A percentile compares a stretch with the other conserved stretches of the same genome.
Conservation (phyloP, 179 eudicot species). For the Nepenthes alata region DNA sequence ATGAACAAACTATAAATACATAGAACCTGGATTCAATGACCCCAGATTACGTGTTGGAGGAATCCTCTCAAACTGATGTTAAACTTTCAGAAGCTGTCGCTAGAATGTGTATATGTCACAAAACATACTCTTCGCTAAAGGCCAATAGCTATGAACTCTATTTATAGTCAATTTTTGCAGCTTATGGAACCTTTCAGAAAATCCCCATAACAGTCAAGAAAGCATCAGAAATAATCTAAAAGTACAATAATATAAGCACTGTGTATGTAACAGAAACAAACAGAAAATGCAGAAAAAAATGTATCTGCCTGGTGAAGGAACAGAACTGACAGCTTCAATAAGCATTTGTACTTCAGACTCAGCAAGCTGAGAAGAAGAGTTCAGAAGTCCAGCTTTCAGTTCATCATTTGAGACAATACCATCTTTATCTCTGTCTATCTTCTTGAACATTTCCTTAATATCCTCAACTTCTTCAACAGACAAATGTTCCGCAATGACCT, state of each 20-base stretch:
- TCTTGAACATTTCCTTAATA: conserved; percentile 64
- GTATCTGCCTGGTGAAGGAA: not conserved
- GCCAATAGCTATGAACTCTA: too few relatives aligned
- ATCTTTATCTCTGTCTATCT: conserved; percentile 68
- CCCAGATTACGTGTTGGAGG: too few relatives aligned
- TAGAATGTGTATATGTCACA: too few relatives aligned
- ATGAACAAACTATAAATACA: too few relatives aligned
- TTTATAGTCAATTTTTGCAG: too few relatives aligned
- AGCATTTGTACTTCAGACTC: conserved; percentile 80
- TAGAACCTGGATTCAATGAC: too few relatives aligned
- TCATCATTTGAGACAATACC: conserved; percentile 68
- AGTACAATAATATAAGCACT: not conserved
- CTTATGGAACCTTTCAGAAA: too few relatives aligned
- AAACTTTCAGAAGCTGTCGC: too few relatives aligned
- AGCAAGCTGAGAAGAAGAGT: conserved; percentile 55
- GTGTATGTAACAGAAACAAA: not conserved
- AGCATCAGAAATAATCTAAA: not conserved
- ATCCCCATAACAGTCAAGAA: too few relatives aligned
- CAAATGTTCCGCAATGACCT: conserved; percentile 88
- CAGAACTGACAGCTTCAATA: conserved; percentile 76
- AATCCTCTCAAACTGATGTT: too few relatives aligned
- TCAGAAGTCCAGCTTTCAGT: conserved; percentile 60
- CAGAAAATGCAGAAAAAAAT: not conserved
- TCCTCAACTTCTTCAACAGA: conserved; percentile 75
- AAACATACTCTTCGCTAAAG: too few relatives aligned